Evolutionary conservation across 2,329 filamentous ascomycete species (phyloP).

Genomic region (Pseudopithomyces chartarum): DNA sequence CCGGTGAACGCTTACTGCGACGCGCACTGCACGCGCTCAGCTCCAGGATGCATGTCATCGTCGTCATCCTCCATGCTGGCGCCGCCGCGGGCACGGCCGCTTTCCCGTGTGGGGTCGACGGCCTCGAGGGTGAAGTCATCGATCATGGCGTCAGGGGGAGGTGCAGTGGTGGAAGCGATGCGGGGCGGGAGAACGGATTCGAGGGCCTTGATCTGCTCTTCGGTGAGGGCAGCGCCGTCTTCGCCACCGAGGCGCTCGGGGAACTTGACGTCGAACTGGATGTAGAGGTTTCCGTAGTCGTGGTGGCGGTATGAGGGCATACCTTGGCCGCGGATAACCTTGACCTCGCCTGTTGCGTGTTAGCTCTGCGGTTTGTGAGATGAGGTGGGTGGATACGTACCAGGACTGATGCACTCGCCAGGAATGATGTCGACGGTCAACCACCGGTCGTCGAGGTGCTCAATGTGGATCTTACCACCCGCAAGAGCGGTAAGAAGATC

Average conservation of each 20-base stretch:
- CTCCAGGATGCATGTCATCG: conserved; percentile 63
- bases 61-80: conserved; percentile 70
- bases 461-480: conserved; percentile 87
- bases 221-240: conserved; percentile 55
- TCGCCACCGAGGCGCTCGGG: conserved; percentile 61
- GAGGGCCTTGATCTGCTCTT: conserved; percentile 75
- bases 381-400: conserved; percentile 61
- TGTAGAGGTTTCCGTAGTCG: conserved; percentile 93
- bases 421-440: conserved; percentile 89
- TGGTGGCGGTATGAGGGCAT: conserved; percentile 98
- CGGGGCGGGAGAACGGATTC: conserved; percentile 83
- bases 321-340: conserved; percentile 93
- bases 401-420: conserved; percentile 91
- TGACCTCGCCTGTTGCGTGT: conserved; percentile 72
- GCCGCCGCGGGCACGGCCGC: conserved; percentile 71
- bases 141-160: conserved; percentile 85
- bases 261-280: conserved; percentile 98
- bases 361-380: conserved; percentile 4
- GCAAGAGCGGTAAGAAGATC: conserved; percentile 94
- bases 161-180: conserved; percentile 62
- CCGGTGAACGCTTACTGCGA: conserved; percentile 68
- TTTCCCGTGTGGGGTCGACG: conserved; percentile 69
- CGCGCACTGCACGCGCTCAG: conserved; percentile 83
- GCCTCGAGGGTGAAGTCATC: conserved; percentile 89
- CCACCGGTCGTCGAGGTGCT: conserved; percentile 98